phyloP scores from a whole-genome alignment of 2,329 filamentous ascomycete genomes.

The Chrysoporthe austroafricana region DNA sequence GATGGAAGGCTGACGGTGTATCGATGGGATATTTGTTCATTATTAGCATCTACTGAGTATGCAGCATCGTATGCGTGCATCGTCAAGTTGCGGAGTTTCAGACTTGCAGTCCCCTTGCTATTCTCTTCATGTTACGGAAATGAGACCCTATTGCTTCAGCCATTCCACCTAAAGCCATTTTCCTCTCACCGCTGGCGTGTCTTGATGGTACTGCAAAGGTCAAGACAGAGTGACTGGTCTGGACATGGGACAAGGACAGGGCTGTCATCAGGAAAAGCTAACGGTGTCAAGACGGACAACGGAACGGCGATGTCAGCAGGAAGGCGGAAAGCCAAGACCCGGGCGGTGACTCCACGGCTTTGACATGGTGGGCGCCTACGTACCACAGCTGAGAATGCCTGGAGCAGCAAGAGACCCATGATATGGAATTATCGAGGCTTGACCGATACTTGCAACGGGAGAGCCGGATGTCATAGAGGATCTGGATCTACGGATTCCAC shows the following conservation, averaged over 20 bases:
- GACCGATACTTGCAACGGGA: neutral
- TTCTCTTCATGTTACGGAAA: constrained; percentile 14
- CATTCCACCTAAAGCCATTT: neutral
- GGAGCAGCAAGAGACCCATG: neutral
- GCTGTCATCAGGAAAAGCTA: neutral
- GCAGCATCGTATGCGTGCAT: constrained; percentile 21
- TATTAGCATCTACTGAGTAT: neutral
- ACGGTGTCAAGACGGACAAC: constrained; percentile 7
- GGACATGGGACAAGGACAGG: neutral
- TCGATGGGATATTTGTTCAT: neutral
- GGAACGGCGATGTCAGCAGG: neutral
- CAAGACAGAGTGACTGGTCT: neutral
- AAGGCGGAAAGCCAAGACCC: neutral
- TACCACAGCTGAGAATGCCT: neutral
- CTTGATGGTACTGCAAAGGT: neutral
- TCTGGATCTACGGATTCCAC: neutral
- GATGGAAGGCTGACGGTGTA: constrained; percentile 55
- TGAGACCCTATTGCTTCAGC: neutral
- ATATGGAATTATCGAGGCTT: constrained; percentile 17
- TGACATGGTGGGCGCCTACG: neutral
- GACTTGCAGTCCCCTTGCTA: constrained; percentile 5
- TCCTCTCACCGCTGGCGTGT: neutral
- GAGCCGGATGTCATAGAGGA: neutral
- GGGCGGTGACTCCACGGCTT: neutral
- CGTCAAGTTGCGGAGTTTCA: neutral